Evolutionary conservation across 257 asterid genomes (phyloP).

Genomic region (Vinca minor): DNA sequence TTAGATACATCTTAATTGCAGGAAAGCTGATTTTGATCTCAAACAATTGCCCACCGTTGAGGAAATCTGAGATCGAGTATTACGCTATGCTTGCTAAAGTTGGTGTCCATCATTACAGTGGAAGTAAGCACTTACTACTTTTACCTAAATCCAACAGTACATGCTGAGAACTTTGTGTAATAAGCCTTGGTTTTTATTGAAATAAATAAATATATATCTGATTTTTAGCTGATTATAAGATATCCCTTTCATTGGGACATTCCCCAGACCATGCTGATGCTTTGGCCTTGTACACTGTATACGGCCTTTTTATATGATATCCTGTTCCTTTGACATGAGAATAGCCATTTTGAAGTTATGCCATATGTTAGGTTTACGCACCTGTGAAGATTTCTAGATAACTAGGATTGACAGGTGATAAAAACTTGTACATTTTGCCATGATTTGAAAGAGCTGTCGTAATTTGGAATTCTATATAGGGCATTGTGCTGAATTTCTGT

Average conservation of each 20-base stretch:
- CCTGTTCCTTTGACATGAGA: no score
- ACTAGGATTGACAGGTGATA: no score
- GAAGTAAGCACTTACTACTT: conserved; percentile 41
- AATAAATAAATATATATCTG: background rate
- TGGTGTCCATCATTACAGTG: conserved; percentile 74
- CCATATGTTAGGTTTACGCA: no score
- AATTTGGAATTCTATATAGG: background rate
- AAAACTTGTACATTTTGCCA: background rate
- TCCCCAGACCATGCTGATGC: no score
- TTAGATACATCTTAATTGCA: conserved; percentile 13
- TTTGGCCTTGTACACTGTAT: no score
- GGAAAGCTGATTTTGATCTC: conserved; percentile 76
- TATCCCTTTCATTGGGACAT: no score
- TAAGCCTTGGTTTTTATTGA: background rate
- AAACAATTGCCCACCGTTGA: conserved; percentile 73
- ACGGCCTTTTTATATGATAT: no score
- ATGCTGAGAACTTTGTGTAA: background rate
- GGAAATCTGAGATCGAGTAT: conserved; percentile 85
- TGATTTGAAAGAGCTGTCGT: background rate
- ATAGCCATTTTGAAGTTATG: no score
- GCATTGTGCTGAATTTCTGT: background rate
- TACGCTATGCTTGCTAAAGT: conserved; percentile 83
- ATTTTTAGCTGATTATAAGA: background rate
- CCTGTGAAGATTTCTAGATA: no score
- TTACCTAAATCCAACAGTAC: background rate